phyloP scores from a whole-genome alignment of 2,329 filamentous ascomycete genomes.

The Neopestalotiopsis sp. region DNA sequence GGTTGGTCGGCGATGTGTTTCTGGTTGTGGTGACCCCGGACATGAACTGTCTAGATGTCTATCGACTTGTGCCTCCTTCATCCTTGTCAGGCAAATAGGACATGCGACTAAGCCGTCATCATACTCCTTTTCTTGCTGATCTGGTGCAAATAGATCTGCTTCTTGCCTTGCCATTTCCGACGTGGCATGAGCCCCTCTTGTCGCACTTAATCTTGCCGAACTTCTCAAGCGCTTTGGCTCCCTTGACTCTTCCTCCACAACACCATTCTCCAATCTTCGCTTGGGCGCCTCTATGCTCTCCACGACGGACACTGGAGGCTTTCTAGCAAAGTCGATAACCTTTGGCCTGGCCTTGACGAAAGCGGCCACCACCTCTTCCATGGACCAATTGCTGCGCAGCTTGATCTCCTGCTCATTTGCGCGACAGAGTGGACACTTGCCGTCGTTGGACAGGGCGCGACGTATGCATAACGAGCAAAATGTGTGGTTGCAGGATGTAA shows the following conservation, averaged over 20 bases:
- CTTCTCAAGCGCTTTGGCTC: conserved; percentile 56
- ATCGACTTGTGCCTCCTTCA: conserved; percentile 82
- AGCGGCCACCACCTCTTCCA: conserved; percentile 83
- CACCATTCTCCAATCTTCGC: conserved; percentile 50
- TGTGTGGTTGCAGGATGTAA: conserved; percentile 92
- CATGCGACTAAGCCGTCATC: conserved; percentile 83
- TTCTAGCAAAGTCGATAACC: conserved; percentile 69
- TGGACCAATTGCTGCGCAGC: conserved; percentile 80
- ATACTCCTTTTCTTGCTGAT: conserved; percentile 31
- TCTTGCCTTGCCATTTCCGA: conserved; percentile 40
- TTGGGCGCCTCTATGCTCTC: conserved; percentile 48
- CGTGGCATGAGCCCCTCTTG: conserved; percentile 43
- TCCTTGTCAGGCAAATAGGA: conserved; percentile 78
- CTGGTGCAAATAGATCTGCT: conserved; percentile 41
- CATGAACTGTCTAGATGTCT: conserved; percentile 76
- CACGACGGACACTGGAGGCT: conserved; percentile 35
- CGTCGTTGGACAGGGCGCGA: conserved; percentile 79
- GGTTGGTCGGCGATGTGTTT: conserved; percentile 24
- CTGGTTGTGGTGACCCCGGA: conserved; percentile 42
- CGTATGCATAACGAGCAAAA: conserved; percentile 98
- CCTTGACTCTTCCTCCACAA: conserved; percentile 36
- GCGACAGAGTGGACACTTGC: conserved; percentile 87
- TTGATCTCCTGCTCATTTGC: conserved; percentile 81
- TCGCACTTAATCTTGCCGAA: conserved; percentile 55
- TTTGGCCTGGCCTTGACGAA: conserved; percentile 71